Conservation (phyloP, 1,284 basidiomycete species). For the Lignosus rhinocerotis region DNA sequence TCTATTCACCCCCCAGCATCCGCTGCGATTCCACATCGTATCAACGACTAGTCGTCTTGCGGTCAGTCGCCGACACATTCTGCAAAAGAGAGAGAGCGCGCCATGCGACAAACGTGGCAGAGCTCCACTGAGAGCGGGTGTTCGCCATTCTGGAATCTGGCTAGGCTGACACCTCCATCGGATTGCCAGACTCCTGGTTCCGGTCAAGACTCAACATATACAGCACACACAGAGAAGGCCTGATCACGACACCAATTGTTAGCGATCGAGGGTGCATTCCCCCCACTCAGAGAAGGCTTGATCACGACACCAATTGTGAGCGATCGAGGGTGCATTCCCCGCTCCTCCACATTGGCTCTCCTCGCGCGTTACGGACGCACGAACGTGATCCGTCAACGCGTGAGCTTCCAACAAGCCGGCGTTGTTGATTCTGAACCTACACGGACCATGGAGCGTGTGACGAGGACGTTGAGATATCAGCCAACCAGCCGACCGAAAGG, state of each 20-base stretch:
- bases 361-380: background rate
- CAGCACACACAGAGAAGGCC: background rate
- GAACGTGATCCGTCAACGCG: background rate
- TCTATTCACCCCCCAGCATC: background rate
- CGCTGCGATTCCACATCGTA: background rate
- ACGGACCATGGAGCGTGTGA: no score
- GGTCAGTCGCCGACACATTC: background rate
- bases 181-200: background rate
- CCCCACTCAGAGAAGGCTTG: background rate
- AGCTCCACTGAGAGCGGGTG: background rate
- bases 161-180: background rate
- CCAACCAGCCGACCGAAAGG: no score
- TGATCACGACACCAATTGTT: no score
- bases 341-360: background rate
- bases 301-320: background rate
- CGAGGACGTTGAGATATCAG: no score
- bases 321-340: background rate
- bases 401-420: no score
- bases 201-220: no score
- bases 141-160: background rate
- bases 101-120: slow-evolving; percentile 1
- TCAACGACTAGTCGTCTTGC: background rate
- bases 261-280: no score
- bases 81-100: background rate
- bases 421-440: no score